These are phyloP conservation scores for Trichopus zeylanicus DNA, from an alignment of 116 monocot genomes.

Conservation along the genomic window DNA sequence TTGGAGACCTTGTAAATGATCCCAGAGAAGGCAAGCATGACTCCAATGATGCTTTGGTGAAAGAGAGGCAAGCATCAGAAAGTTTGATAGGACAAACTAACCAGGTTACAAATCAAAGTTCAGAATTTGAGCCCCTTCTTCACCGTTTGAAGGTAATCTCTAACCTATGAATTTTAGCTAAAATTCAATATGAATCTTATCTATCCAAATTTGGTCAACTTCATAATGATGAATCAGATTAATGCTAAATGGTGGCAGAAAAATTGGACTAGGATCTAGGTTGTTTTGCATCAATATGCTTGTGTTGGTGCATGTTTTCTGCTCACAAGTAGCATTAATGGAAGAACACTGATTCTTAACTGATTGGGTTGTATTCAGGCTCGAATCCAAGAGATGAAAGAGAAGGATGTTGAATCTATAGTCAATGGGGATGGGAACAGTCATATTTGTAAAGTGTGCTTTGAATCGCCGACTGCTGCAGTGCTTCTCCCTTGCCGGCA, in stretches of 20 bases:
- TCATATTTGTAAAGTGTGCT: slow-evolving; percentile 91
- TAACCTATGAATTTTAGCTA: neutral
- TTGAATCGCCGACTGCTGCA: slow-evolving; percentile 65
- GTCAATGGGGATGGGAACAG: slow-evolving; percentile 64
- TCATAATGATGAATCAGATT: no score
- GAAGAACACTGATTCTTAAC: no score
- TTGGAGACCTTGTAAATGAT: slow-evolving; percentile 21
- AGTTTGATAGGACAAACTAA: slow-evolving; percentile 16
- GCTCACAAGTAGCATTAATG: no score
- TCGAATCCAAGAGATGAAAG: slow-evolving; percentile 93
- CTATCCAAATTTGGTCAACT: no score
- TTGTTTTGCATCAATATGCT: no score
- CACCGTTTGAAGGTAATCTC: slow-evolving; percentile 69
- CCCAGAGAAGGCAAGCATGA: slow-evolving; percentile 44
- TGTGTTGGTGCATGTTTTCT: no score
- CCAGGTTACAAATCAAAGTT: slow-evolving; percentile 33
- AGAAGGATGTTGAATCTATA: slow-evolving; percentile 45
- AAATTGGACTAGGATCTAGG: no score
- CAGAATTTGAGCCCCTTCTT: slow-evolving; percentile 77
- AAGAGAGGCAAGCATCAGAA: slow-evolving; percentile 38
- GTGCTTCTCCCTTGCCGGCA: slow-evolving; percentile 90
- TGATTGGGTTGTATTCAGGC: slow-evolving; percentile 80
- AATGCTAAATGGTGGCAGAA: no score
- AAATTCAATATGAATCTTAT: no score
- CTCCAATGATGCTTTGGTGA: slow-evolving; percentile 21